Base-by-base conservation (phyloP, 164 flowering plant species). In the Cinnamomum chago region DNA sequence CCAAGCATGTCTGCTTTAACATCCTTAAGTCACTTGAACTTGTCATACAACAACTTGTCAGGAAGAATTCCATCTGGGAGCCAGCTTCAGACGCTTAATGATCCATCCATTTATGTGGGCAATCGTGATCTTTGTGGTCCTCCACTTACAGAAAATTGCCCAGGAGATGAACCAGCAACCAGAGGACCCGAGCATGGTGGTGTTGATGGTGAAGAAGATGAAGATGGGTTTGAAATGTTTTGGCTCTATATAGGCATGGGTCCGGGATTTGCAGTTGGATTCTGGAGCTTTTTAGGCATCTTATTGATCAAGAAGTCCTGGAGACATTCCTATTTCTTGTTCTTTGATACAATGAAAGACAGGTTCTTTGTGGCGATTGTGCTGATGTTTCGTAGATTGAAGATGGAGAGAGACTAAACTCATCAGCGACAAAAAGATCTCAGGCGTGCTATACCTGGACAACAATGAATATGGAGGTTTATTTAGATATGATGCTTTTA, bases 31-130 rank as follows among this genome's bases (percentile, higher is more conserved):
- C 70, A 60, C 62, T 67, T 80, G 67, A 77, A 80, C 65, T 60
- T 80, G 72, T 80, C 77, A 22, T 47, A 71, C 23, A 76, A 80
- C 72, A 79, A 72, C 35, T 51, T 76, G 13, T 64, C 76, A 17
- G 79, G 79, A 17, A 47, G 47, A 66, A 76, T 80, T 50, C 82
- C 82, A 58, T 20, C 74, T 3, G 72, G 73, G 9, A 62, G 62
- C 70, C 81, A 79, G 51, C 68, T 79, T 11, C 68, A 47, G 14
- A 73, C 67, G 14, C 50, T 76, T 2, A 20, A 28, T 70, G 73
- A 78, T 17, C 69, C 68, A 55, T 65, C 77, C 52, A 78, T 70
- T 12, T 78, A 78, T 40, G 3, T 11, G 40, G 70, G 68, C 40
- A 77, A 77, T 24, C 50, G 18, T 55, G 62, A 30, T 33, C 76